Conservation (phyloP, 148 eudicot species). For the Silene uniflora region DNA sequence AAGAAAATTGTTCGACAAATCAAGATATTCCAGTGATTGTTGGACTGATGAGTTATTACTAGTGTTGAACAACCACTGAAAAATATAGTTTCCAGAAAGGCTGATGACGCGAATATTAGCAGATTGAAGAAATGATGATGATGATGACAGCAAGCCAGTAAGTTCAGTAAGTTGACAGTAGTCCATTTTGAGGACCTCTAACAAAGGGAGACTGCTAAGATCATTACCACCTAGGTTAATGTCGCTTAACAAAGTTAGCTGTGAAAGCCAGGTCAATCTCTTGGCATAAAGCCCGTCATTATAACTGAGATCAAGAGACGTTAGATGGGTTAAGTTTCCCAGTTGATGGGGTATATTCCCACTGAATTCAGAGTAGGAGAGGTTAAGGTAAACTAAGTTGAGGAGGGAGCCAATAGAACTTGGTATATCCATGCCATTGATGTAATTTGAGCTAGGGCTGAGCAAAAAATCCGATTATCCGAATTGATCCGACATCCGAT, state of each 20-base stretch:
- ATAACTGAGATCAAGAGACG: not conserved
- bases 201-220: not conserved
- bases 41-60: not conserved
- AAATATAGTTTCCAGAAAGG: not conserved
- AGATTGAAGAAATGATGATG: not conserved
- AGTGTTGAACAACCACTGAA: conserved; percentile 5
- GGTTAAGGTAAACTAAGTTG: not conserved
- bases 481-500: too few species aligned
- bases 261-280: too few species aligned
- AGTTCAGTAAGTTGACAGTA: not conserved
- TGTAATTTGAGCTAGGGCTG: too few species aligned
- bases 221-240: too few species aligned
- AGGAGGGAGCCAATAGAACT: not conserved
- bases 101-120: not conserved
- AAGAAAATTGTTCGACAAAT: not conserved
- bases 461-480: too few species aligned
- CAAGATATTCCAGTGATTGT: not conserved
- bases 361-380: not conserved
- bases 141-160: not conserved
- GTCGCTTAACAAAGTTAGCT: too few species aligned
- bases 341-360: not conserved
- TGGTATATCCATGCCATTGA: not conserved
- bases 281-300: too few species aligned
- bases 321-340: not conserved
- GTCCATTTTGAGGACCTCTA: too few species aligned